Conservation (phyloP, 2,329 filamentous ascomycete species). For the Eutypa lata region DNA sequence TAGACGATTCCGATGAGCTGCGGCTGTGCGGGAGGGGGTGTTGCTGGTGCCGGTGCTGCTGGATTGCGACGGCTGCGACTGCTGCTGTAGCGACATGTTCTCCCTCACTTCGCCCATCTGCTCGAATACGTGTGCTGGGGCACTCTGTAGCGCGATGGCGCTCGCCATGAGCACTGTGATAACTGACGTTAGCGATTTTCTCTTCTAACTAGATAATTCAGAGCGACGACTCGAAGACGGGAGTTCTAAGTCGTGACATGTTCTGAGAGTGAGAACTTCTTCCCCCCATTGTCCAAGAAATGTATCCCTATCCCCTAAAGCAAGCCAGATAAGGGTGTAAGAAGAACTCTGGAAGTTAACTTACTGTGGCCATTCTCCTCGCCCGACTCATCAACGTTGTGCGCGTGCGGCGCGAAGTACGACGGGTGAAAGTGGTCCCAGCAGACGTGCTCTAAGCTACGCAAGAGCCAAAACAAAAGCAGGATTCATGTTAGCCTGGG, state of each 20-base stretch:
- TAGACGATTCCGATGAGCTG: not conserved
- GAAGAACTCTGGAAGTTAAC: no score
- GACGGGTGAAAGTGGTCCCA: constrained; percentile 46
- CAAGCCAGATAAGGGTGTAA: no score
- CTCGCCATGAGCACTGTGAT: constrained; percentile 27
- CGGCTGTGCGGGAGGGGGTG: no score
- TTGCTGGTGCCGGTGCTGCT: constrained; percentile 2
- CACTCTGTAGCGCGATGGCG: constrained; percentile 23
- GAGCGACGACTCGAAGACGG: no score
- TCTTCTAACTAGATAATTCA: no score
- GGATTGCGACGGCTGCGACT: not conserved
- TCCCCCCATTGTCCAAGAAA: no score
- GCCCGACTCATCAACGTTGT: constrained; percentile 23
- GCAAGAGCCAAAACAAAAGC: not conserved
- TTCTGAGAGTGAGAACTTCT: no score
- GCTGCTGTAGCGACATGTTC: constrained; percentile 1
- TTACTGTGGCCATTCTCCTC: constrained; percentile 24
- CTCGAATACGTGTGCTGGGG: constrained; percentile 11
- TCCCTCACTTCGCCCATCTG: constrained; percentile 10
- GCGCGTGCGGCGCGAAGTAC: constrained; percentile 34
- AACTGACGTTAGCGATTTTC: no score
- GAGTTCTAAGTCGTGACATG: no score
- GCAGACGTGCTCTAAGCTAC: constrained; percentile 50
- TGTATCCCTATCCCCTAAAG: no score
- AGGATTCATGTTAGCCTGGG: not conserved